Conservation (phyloP, 2,329 filamentous ascomycete species). For the Cercospora sojina region DNA sequence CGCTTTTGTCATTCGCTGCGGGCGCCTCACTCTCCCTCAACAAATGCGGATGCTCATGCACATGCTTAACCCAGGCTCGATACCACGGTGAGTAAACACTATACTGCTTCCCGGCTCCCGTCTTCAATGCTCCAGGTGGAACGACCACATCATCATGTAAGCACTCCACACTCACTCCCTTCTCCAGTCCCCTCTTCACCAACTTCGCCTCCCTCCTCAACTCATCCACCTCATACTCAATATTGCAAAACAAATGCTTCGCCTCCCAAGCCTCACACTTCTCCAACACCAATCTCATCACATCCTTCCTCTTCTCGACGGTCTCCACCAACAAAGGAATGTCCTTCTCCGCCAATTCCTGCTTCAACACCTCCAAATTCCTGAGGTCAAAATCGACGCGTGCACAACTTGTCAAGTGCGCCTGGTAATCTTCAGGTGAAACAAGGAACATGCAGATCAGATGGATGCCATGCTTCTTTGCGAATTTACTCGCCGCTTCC, state of each 20-base stretch:
- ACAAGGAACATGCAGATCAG: conserved; percentile 76
- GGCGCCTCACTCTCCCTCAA: conserved; percentile 63
- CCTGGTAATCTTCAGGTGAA: conserved; percentile 80
- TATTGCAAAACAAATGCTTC: conserved; percentile 74
- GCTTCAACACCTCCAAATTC: conserved; percentile 63
- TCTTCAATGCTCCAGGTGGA: conserved; percentile 66
- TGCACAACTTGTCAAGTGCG: conserved; percentile 70
- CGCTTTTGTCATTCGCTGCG: conserved; percentile 52
- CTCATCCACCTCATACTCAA: conserved; percentile 92
- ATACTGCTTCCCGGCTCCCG: conserved; percentile 72
- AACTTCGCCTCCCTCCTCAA: conserved; percentile 71
- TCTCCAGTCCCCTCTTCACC: conserved; percentile 59
- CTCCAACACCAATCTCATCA: conserved; percentile 62
- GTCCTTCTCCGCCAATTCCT: conserved; percentile 66
- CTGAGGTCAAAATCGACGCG: conserved; percentile 80
- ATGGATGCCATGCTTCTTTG: conserved; percentile 66
- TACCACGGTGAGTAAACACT: conserved; percentile 85
- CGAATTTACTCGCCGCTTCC: conserved; percentile 63
- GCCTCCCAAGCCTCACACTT: conserved; percentile 70
- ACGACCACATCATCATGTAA: conserved; percentile 83
- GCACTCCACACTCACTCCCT: conserved; percentile 67
- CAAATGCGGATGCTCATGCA: conserved; percentile 68
- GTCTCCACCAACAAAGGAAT: conserved; percentile 78
- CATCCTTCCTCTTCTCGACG: conserved; percentile 61
- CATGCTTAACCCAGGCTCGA: conserved; percentile 68